These are phyloP conservation scores for Berkeleyomyces rouxiae DNA, from an alignment of 2,329 filamentous ascomycete genomes.

Conservation along the genomic window DNA sequence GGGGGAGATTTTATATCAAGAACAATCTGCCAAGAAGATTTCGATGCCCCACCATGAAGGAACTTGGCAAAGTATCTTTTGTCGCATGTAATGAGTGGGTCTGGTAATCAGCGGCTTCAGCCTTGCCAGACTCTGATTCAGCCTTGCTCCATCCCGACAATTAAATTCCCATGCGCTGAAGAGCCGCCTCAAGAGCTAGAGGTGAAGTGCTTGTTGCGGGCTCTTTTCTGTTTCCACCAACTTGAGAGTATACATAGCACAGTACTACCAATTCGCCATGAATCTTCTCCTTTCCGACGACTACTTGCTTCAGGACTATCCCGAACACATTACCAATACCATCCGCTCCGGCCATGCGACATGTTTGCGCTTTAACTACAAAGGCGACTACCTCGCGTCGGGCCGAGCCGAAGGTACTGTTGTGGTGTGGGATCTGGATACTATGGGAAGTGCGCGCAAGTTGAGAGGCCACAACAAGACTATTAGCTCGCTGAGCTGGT, in stretches of 20 bases:
- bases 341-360: slow-evolving; percentile 57
- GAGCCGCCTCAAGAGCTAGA: neutral
- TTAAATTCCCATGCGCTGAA: neutral
- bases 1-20: neutral
- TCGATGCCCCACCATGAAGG: slow-evolving; percentile 1
- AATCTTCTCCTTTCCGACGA: slow-evolving; percentile 45
- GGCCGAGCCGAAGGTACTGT: slow-evolving; percentile 89
- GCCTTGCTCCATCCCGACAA: slow-evolving; percentile 9
- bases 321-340: slow-evolving; percentile 74
- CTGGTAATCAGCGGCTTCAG: slow-evolving; percentile 2
- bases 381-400: slow-evolving; percentile 85
- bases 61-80: neutral
- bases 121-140: slow-evolving; percentile 8
- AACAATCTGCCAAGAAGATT: neutral
- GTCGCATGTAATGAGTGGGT: slow-evolving; percentile 2
- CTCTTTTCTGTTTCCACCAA: neutral
- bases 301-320: slow-evolving; percentile 62
- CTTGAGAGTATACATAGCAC: neutral
- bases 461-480: slow-evolving; percentile 83
- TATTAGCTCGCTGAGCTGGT: slow-evolving; percentile 93
- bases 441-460: slow-evolving; percentile 89
- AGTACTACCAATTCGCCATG: slow-evolving; percentile 24
- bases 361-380: slow-evolving; percentile 74
- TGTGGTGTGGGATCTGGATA: slow-evolving; percentile 93
- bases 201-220: neutral